Evolutionary conservation across 179 eudicot species (phyloP).

Genomic region (Nepenthes alata): DNA sequence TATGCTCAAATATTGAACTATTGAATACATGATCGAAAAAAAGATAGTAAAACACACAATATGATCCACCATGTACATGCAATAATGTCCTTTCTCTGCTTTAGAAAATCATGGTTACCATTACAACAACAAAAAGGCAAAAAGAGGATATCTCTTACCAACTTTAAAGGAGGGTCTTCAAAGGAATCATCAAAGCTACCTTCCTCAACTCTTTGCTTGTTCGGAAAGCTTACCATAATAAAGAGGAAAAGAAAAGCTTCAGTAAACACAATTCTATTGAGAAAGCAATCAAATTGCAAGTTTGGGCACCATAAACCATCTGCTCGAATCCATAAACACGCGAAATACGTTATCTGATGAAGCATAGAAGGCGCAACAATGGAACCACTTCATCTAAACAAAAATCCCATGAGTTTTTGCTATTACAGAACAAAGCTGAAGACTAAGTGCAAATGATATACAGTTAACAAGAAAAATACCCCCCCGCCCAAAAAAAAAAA

Average conservation of each 20-base stretch:
- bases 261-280: not conserved
- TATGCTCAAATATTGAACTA: too few species aligned
- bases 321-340: constrained; percentile 2
- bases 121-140: constrained; percentile 6
- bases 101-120: constrained; percentile 8
- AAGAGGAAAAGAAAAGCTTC: constrained; percentile 1
- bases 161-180: constrained; percentile 36
- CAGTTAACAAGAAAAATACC: too few species aligned
- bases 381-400: too few species aligned
- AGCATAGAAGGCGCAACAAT: too few species aligned
- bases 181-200: constrained; percentile 31
- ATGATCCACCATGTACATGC: too few species aligned
- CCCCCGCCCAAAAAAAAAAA: too few species aligned
- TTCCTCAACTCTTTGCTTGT: constrained; percentile 40
- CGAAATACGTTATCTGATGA: too few species aligned
- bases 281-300: constrained; percentile 3
- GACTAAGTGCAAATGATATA: too few species aligned
- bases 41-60: too few species aligned
- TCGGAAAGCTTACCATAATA: constrained; percentile 51
- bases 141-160: constrained; percentile 34
- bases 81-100: not conserved
- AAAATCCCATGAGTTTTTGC: too few species aligned
- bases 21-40: too few species aligned
- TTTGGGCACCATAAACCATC: constrained; percentile 6
- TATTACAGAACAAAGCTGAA: not conserved